Conservation (phyloP, 2,329 filamentous ascomycete species). For the Colletotrichum sp. region DNA sequence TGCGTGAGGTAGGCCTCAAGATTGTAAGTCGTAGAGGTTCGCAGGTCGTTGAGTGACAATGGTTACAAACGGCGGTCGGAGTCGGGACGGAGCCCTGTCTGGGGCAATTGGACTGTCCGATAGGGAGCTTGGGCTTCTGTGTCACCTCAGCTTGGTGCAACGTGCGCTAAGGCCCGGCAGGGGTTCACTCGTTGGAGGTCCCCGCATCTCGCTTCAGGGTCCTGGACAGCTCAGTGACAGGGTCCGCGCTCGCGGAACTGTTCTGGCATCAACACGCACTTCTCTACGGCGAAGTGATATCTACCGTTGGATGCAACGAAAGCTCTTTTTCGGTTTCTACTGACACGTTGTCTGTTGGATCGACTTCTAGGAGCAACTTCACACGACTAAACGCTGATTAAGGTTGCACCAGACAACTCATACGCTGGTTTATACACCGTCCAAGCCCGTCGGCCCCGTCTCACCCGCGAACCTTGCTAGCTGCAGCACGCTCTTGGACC, state of each 20-base stretch:
- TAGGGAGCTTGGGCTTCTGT: conserved; percentile 6
- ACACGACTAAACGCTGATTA: neutral
- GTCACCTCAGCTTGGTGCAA: neutral
- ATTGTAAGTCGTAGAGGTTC: neutral
- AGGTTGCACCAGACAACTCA: neutral
- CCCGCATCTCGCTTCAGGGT: neutral
- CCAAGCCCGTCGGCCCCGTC: neutral
- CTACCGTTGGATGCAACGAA: neutral
- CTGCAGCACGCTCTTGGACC: neutral
- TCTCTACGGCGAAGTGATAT: neutral
- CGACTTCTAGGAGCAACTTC: neutral
- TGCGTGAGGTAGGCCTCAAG: neutral
- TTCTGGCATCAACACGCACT: neutral
- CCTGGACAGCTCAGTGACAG: neutral
- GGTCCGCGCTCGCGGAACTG: neutral
- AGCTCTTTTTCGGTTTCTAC: neutral
- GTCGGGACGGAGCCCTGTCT: conserved; percentile 1
- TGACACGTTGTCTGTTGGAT: neutral
- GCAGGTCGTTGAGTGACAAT: neutral
- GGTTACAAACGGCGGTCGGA: neutral
- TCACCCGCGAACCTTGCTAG: conserved; percentile 1
- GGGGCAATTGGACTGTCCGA: neutral
- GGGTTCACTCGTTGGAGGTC: neutral
- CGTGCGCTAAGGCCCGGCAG: neutral
- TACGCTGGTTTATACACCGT: neutral